Percentiles rank a stretch among this genome's conserved stretches.
Evolutionary conservation across 2,329 filamentous ascomycete genomes (phyloP).

Genomic region (Alternaria burnsii): DNA sequence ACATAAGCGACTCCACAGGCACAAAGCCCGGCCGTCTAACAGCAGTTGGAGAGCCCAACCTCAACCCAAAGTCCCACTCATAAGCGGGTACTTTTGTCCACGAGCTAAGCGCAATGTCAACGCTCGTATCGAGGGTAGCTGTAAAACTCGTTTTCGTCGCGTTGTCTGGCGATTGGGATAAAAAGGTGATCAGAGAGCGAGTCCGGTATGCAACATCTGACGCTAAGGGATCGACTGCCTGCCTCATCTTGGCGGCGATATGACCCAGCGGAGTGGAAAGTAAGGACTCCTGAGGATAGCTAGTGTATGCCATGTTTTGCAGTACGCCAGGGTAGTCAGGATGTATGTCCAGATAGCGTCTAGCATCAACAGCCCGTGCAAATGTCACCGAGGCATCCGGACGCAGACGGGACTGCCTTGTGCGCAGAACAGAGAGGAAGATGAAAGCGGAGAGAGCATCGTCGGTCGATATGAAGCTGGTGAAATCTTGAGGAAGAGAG

Average conservation of each 20-base stretch:
- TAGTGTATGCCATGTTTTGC: constrained; percentile 58
- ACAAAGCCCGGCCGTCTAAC: constrained; percentile 60
- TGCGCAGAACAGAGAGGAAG: constrained; percentile 58
- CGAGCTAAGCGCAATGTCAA: constrained; percentile 63
- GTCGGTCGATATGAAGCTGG: constrained; percentile 61
- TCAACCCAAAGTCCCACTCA: constrained; percentile 58
- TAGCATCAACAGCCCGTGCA: constrained; percentile 61
- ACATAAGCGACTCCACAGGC: constrained; percentile 59
- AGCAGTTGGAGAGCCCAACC: constrained; percentile 57
- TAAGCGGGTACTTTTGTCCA: constrained; percentile 61
- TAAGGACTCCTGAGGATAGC: constrained; percentile 37
- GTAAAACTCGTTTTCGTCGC: constrained; percentile 44
- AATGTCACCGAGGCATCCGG: constrained; percentile 42
- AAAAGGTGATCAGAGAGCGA: constrained; percentile 54
- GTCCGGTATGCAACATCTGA: neutral
- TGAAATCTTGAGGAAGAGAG: constrained; percentile 22
- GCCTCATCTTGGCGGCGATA: neutral
- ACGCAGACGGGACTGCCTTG: constrained; percentile 51
- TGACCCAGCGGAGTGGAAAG: constrained; percentile 39
- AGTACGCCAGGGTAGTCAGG: constrained; percentile 59
- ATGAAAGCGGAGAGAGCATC: constrained; percentile 63
- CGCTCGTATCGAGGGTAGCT: constrained; percentile 11
- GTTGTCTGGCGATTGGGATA: constrained; percentile 50
- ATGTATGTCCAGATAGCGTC: constrained; percentile 55
- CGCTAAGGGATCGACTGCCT: neutral